Evolutionary conservation across 441 rosid species (phyloP), one percentile per base, ranked within the genome.

Genomic region (Croton setiger): DNA sequence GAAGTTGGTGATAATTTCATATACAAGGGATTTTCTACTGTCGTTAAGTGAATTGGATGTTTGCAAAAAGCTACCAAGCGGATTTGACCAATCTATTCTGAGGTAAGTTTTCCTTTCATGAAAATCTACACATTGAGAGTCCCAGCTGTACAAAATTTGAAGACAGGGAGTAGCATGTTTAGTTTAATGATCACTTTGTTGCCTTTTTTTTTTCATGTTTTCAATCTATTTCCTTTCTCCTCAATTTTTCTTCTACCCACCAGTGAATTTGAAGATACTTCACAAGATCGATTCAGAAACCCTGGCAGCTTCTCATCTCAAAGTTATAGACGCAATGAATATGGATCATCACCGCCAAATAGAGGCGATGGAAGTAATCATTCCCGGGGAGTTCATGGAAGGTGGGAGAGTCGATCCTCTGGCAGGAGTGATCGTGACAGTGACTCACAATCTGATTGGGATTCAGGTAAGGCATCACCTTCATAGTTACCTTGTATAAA

Each of bases 331-430:
- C 87, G 86, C 44, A 85, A 82, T 64, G 99, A 96, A 64, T 87
- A 87, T 83, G 82, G 96, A 63, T 93, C 98, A 44, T 93, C 99
- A 36, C 98, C 96, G 43, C 97, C 98, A 58, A 85, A 82, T 61
- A 84, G 91, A 81, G 98, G 93, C 75, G 98, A 93, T 67, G 57
- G 74, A 3, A 81, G 88, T 63, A 78, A 75, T 68, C 81, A 78
- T 73, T 81, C 86, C 44, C 79, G 88, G 71, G 90, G 86, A 58
- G 49, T 60, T 53, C 88, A 84, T 75, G 98, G 97, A 75, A 87
- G 88, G 76, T 93, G 99, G 97, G 99, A 96, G 67, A 81, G 85
- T 72, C 90, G 89, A 68, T 82, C 97, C 55, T 84, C 87, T 64
- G 96, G 91, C 63, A 83, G 86, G 82, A 86, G 83, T 66, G 97